Percentiles rank a stretch among this genome's conserved stretches.
Conservation (phyloP, 148 eudicot species). For the Tetragonia tetragonoides region DNA sequence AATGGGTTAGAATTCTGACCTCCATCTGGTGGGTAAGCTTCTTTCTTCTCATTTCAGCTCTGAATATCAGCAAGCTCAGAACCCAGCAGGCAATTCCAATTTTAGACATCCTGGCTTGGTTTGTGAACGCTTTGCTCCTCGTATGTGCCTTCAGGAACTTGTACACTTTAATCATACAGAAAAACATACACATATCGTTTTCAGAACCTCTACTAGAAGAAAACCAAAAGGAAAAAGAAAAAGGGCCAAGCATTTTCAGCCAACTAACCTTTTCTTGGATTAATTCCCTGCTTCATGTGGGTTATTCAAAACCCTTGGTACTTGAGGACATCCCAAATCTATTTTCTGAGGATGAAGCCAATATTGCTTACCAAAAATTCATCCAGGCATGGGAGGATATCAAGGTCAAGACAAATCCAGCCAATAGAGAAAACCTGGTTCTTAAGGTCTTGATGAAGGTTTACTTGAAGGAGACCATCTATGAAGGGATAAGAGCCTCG, state of each 20-base stretch:
- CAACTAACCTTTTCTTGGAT: conserved; percentile 55
- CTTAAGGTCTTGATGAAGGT: conserved; percentile 34
- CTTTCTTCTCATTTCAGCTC: conserved; percentile 41
- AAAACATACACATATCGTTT: conserved; percentile 15
- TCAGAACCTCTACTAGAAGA: conserved; percentile 48
- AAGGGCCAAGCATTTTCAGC: conserved; percentile 17
- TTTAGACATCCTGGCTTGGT: conserved; percentile 44
- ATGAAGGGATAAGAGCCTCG: conserved; percentile 37
- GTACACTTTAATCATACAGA: conserved; percentile 10
- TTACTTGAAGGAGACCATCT: conserved; percentile 44
- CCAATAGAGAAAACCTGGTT: conserved; percentile 23
- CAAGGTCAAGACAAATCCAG: conserved; percentile 14
- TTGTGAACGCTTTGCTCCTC: conserved; percentile 45
- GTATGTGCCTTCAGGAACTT: conserved; percentile 38
- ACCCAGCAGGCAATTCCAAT: conserved; percentile 18
- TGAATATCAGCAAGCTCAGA: conserved; percentile 29
- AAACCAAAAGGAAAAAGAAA: conserved; percentile 13
- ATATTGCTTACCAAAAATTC: conserved; percentile 44
- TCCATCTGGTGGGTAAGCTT: conserved; percentile 50
- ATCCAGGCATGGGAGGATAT: conserved; percentile 34
- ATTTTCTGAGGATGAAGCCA: conserved; percentile 57
- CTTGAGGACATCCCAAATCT: conserved; percentile 57
- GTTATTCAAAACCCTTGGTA: conserved; percentile 40
- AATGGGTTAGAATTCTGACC: conserved; percentile 33
- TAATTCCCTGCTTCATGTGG: conserved; percentile 47